Evolutionary conservation across 2,329 filamentous ascomycete genomes (phyloP).

Genomic region (Aureobasidium leucospermi): DNA sequence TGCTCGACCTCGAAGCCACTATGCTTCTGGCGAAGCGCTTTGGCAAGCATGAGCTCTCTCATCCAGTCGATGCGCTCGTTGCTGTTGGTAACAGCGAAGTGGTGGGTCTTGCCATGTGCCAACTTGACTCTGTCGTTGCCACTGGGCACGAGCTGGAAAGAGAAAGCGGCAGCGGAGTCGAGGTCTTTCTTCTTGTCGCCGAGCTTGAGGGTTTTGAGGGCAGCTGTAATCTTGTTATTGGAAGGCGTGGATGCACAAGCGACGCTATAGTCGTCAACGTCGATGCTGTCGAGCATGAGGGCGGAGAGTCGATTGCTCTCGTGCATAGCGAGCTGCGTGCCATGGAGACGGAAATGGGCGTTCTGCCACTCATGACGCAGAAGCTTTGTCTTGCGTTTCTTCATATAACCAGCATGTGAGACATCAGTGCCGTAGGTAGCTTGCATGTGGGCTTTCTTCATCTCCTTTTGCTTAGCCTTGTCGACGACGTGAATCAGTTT

Average conservation of each 20-base stretch:
- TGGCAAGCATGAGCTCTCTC: slow-evolving; percentile 85
- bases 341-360: slow-evolving; percentile 77
- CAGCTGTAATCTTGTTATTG: slow-evolving; percentile 73
- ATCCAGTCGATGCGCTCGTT: slow-evolving; percentile 97
- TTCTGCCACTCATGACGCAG: slow-evolving; percentile 91
- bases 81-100: slow-evolving; percentile 81
- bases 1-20: slow-evolving; percentile 65
- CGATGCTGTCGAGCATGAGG: slow-evolving; percentile 69
- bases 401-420: slow-evolving; percentile 76
- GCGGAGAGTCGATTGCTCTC: slow-evolving; percentile 44
- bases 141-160: slow-evolving; percentile 75
- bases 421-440: slow-evolving; percentile 27
- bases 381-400: slow-evolving; percentile 84
- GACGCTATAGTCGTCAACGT: slow-evolving; percentile 83
- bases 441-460: slow-evolving; percentile 16
- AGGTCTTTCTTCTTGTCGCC: slow-evolving; percentile 44
- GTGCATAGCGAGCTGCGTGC: slow-evolving; percentile 60
- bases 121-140: slow-evolving; percentile 40
- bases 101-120: slow-evolving; percentile 69
- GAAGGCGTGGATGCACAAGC: slow-evolving; percentile 72
- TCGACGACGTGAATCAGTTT: background rate
- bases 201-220: slow-evolving; percentile 70
- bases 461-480: slow-evolving; percentile 12
- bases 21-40: slow-evolving; percentile 75
- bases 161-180: slow-evolving; percentile 55